Percentiles rank a stretch among this genome's conserved stretches.
These are phyloP conservation scores for Mycena maculata DNA, from an alignment of 768 basidiomycete genomes.

Conservation along the genomic window DNA sequence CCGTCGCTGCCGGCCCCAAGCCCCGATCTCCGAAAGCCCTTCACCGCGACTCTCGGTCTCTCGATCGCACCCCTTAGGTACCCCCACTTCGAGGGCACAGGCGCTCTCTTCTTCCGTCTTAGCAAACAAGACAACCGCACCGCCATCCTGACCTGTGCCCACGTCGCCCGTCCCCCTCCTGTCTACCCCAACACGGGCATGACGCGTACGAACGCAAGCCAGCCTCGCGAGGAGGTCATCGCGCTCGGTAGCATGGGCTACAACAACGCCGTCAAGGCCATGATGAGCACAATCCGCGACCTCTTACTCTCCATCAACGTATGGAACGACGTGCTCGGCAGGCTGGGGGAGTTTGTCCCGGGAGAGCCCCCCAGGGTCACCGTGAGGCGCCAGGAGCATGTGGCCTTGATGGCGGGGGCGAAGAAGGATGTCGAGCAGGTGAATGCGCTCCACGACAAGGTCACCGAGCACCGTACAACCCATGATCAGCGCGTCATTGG, in stretches of 20 bases:
- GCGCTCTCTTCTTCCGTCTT: slow-evolving; percentile 46
- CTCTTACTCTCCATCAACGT: slow-evolving; percentile 28
- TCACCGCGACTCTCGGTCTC: slow-evolving; percentile 51
- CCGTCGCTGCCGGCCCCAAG: slow-evolving; percentile 39
- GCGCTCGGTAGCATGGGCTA: slow-evolving; percentile 43
- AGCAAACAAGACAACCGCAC: slow-evolving; percentile 39
- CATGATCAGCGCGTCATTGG: slow-evolving; percentile 47
- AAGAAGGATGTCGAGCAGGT: slow-evolving; percentile 37
- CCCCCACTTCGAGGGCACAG: slow-evolving; percentile 52
- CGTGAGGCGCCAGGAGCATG: slow-evolving; percentile 37
- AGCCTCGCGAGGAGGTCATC: slow-evolving; percentile 46
- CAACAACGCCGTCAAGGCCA: slow-evolving; percentile 40
- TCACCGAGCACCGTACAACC: slow-evolving; percentile 39
- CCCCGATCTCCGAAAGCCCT: slow-evolving; percentile 46
- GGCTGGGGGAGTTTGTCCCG: slow-evolving; percentile 35
- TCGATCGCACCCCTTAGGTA: slow-evolving; percentile 44
- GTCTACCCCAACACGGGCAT: slow-evolving; percentile 38
- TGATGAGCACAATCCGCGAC: slow-evolving; percentile 34
- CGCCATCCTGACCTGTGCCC: slow-evolving; percentile 46
- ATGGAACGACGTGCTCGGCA: slow-evolving; percentile 35
- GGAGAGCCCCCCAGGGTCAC: background rate
- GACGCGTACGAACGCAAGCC: slow-evolving; percentile 34
- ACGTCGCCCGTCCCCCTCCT: slow-evolving; percentile 50
- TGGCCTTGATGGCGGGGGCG: slow-evolving; percentile 35
- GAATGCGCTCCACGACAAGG: slow-evolving; percentile 42